Evolutionary conservation across 371 early-diverging fungal genomes (phyloP).

Genomic region (Thermomucor indicae-seudaticae): DNA sequence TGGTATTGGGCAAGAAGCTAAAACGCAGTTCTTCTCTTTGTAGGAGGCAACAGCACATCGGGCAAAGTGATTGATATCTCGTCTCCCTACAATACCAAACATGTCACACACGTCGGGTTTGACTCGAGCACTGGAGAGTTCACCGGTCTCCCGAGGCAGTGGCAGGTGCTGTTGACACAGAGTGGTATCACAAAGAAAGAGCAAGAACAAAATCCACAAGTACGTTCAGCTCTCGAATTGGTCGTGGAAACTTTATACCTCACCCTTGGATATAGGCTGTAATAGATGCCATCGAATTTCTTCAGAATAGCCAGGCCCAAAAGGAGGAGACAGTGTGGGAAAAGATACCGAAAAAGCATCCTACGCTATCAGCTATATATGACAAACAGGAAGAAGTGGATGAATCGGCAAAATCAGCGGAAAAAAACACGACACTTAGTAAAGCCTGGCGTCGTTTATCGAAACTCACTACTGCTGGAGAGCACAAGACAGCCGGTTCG

Average conservation of each 20-base stretch:
- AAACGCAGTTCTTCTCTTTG: neutral
- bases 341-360: slow-evolving; percentile 71
- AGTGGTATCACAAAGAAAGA: slow-evolving; percentile 94
- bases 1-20: neutral
- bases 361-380: neutral
- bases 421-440: neutral
- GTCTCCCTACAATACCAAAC: slow-evolving; percentile 93
- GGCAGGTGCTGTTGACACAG: slow-evolving; percentile 84
- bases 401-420: neutral
- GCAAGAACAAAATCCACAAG: slow-evolving; percentile 91
- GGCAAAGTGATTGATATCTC: slow-evolving; percentile 93
- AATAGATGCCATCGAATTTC: slow-evolving; percentile 90
- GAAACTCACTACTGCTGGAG: too few relatives aligned
- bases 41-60: slow-evolving; percentile 57
- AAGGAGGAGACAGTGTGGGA: slow-evolving; percentile 78
- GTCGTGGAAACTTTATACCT: neutral
- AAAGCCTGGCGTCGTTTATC: neutral
- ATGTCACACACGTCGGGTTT: slow-evolving; percentile 93
- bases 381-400: neutral
- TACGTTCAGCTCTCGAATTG: slow-evolving; percentile 7
- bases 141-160: slow-evolving; percentile 91
- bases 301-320: slow-evolving; percentile 67
- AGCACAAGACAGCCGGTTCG: neutral
- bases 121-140: slow-evolving; percentile 88
- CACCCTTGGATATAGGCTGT: slow-evolving; percentile 59